phyloP scores from a whole-genome alignment of 2,329 filamentous ascomycete genomes.

The Fusarium pseudonygamai region DNA sequence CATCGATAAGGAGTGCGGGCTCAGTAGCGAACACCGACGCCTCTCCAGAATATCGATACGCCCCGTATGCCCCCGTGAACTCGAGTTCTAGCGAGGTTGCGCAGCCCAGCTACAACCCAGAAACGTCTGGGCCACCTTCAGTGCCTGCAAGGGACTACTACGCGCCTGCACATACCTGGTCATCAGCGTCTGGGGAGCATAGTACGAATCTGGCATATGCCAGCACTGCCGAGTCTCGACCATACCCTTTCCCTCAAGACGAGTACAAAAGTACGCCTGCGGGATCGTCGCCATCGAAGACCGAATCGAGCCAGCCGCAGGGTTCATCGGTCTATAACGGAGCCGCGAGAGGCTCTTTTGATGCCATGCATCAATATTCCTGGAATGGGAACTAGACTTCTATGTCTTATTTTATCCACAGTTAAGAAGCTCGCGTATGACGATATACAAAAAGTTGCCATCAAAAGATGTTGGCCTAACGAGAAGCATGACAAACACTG shows the following conservation, averaged over 20 bases:
- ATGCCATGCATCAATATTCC: slow-evolving; percentile 64
- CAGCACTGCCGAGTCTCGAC: slow-evolving; percentile 55
- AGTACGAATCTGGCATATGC: slow-evolving; percentile 57
- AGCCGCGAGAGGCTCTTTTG: slow-evolving; percentile 56
- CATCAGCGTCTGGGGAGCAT: slow-evolving; percentile 59
- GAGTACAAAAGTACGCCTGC: slow-evolving; percentile 54
- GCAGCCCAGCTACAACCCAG: slow-evolving; percentile 45
- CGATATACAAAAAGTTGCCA: slow-evolving; percentile 34
- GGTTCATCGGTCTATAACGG: slow-evolving; percentile 54
- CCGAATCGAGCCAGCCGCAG: slow-evolving; percentile 51
- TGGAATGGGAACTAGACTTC: slow-evolving; percentile 61
- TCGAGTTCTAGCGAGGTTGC: slow-evolving; percentile 46
- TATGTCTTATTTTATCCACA: neutral
- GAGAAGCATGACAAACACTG: slow-evolving; percentile 38
- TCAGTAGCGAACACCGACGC: slow-evolving; percentile 61
- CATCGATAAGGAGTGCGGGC: slow-evolving; percentile 61
- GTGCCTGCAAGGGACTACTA: slow-evolving; percentile 61
- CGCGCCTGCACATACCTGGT: slow-evolving; percentile 61
- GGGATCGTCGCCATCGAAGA: slow-evolving; percentile 44
- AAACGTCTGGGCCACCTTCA: slow-evolving; percentile 43
- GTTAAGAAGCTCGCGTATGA: slow-evolving; percentile 32
- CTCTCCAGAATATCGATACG: slow-evolving; percentile 66
- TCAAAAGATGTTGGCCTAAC: slow-evolving; percentile 30
- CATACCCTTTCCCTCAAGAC: slow-evolving; percentile 60
- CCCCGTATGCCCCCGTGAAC: slow-evolving; percentile 51